phyloP scores from a whole-genome alignment of 2,329 filamentous ascomycete species.

The Alternaria arbusti region DNA sequence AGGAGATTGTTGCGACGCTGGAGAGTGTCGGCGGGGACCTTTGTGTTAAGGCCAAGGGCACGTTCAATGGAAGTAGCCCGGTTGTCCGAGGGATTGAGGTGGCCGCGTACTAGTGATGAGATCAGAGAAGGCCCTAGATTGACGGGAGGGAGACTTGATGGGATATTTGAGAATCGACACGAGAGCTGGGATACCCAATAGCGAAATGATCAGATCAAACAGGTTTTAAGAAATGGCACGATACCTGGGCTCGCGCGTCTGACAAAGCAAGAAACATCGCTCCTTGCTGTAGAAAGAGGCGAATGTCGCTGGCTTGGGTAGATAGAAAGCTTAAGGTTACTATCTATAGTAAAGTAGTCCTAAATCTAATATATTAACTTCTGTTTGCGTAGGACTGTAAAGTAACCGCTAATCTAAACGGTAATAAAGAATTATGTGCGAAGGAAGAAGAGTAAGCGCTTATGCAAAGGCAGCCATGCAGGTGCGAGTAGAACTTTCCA shows the following conservation, averaged over 20 bases:
- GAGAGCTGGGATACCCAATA: constrained; percentile 1
- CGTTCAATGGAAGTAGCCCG: not conserved
- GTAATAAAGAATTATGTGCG: too few relatives aligned
- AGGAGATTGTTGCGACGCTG: constrained; percentile 61
- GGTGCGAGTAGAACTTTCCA: too few relatives aligned
- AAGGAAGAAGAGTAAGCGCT: too few relatives aligned
- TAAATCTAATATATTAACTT: too few relatives aligned
- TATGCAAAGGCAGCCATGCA: too few relatives aligned
- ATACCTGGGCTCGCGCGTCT: not conserved
- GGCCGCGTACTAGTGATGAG: not conserved
- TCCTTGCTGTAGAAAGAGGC: not conserved
- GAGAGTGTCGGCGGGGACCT: constrained; percentile 63
- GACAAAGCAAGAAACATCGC: not conserved
- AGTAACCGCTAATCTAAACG: too few relatives aligned
- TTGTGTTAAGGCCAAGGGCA: constrained; percentile 47
- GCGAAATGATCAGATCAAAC: not conserved
- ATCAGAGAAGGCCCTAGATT: not conserved
- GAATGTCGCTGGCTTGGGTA: too few relatives aligned
- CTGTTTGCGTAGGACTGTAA: too few relatives aligned
- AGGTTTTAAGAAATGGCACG: not conserved
- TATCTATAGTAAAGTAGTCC: too few relatives aligned
- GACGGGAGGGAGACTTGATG: not conserved
- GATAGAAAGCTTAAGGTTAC: too few relatives aligned
- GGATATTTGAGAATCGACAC: not conserved
- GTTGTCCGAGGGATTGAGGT: not conserved